These are phyloP conservation scores for Fusarium sp. DNA, from an alignment of 2,329 filamentous ascomycete species.

Conservation along the genomic window DNA sequence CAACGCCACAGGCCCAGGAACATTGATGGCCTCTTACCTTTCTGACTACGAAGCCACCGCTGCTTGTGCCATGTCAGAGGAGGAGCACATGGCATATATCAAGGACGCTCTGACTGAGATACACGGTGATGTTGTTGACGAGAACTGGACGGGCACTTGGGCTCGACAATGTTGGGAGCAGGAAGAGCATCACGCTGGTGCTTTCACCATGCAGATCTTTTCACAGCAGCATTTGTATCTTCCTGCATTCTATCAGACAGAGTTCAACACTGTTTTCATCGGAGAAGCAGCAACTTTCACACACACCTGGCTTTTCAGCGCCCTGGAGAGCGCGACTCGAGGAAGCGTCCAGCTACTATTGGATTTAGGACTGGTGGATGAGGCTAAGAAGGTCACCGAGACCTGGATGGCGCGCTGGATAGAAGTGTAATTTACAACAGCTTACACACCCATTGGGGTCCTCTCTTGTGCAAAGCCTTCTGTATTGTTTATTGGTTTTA, in stretches of 20 bases:
- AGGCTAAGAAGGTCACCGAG: conserved; percentile 68
- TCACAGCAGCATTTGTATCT: conserved; percentile 71
- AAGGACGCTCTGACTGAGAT: conserved; percentile 34
- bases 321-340: conserved; percentile 68
- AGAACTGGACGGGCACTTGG: conserved; percentile 70
- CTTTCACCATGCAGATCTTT: conserved; percentile 65
- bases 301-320: conserved; percentile 66
- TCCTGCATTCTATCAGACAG: conserved; percentile 71
- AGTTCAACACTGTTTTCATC: conserved; percentile 58
- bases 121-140: conserved; percentile 57
- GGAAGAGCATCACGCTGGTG: conserved; percentile 68
- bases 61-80: conserved; percentile 37
- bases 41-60: conserved; percentile 37
- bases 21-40: conserved; percentile 39
- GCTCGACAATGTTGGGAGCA: conserved; percentile 71
- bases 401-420: conserved; percentile 73
- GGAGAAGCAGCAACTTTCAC: conserved; percentile 63
- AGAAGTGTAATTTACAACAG: background rate
- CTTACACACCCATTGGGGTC: no score
- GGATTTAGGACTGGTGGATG: conserved; percentile 69
- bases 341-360: conserved; percentile 68
- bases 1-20: conserved; percentile 39
- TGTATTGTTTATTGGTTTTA: no score
- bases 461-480: no score
- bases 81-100: conserved; percentile 42